Conservation (phyloP, 1,284 basidiomycete genomes). For the Cryptococcus floricola region DNA sequence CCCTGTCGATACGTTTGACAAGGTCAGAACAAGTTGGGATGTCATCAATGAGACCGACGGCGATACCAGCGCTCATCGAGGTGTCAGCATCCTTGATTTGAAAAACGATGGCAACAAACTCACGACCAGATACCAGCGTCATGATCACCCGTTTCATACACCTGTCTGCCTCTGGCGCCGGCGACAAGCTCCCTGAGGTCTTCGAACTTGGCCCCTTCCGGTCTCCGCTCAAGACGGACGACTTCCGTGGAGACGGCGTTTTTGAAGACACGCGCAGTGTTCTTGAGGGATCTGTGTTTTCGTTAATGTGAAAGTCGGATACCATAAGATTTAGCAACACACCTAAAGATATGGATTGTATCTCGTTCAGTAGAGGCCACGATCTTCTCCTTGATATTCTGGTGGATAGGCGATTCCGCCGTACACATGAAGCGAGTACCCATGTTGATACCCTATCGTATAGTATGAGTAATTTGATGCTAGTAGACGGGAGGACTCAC, state of each 20-base stretch:
- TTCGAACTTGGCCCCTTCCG: constrained; percentile 81
- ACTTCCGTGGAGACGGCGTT: constrained; percentile 58
- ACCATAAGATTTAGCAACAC: constrained; percentile 17
- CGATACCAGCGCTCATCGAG: constrained; percentile 60
- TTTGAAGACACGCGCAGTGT: constrained; percentile 85
- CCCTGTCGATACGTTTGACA: constrained; percentile 65
- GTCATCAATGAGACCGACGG: constrained; percentile 78
- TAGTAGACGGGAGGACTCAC: constrained; percentile 51
- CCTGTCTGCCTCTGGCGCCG: constrained; percentile 62
- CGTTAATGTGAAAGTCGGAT: neutral
- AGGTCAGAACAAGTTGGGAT: constrained; percentile 79
- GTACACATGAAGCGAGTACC: constrained; percentile 54
- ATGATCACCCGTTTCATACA: constrained; percentile 79
- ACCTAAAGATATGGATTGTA: constrained; percentile 79
- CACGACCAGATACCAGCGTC: constrained; percentile 80
- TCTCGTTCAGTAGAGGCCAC: constrained; percentile 76
- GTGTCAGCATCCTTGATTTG: neutral
- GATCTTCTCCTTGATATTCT: constrained; percentile 86
- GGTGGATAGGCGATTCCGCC: constrained; percentile 69
- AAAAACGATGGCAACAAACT: constrained; percentile 6
- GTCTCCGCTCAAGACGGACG: constrained; percentile 70
- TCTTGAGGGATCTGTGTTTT: constrained; percentile 59
- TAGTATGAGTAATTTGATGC: neutral
- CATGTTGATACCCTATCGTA: constrained; percentile 71
- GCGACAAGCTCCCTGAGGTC: constrained; percentile 79